Evolutionary conservation across 345 rosid species (phyloP).

Genomic region (Citrus reticulata): DNA sequence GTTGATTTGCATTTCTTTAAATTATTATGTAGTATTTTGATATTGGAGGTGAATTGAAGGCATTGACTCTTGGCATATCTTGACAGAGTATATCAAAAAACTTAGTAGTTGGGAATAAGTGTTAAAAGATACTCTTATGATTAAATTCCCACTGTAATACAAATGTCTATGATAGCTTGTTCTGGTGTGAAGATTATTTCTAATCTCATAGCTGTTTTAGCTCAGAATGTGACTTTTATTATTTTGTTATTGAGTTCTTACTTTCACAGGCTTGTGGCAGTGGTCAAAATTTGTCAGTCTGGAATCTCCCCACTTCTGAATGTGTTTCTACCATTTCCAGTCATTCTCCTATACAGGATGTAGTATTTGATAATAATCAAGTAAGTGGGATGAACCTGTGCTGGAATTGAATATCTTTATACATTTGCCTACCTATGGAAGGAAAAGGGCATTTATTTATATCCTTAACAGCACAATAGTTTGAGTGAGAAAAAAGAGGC

Average conservation of each 20-base stretch:
- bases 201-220: neutral
- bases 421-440: neutral
- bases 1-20: neutral
- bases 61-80: neutral
- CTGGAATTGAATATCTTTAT: constrained; percentile 1
- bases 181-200: neutral
- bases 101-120: neutral
- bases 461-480: neutral
- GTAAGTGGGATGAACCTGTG: constrained; percentile 34
- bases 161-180: neutral
- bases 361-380: constrained; percentile 71
- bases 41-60: neutral
- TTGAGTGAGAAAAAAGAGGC: neutral
- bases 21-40: neutral
- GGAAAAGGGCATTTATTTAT: too few species aligned
- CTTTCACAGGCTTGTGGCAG: constrained; percentile 69
- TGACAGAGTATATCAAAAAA: neutral
- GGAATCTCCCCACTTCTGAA: constrained; percentile 89
- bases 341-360: constrained; percentile 61
- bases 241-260: constrained; percentile 1
- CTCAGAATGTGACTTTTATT: constrained; percentile 2
- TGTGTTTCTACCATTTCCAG: constrained; percentile 55
- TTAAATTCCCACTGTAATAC: neutral
- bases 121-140: neutral
- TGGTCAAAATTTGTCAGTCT: constrained; percentile 58